phyloP scores from a whole-genome alignment of 495 filamentous ascomycete genomes.

The Penicillium paxilli region DNA sequence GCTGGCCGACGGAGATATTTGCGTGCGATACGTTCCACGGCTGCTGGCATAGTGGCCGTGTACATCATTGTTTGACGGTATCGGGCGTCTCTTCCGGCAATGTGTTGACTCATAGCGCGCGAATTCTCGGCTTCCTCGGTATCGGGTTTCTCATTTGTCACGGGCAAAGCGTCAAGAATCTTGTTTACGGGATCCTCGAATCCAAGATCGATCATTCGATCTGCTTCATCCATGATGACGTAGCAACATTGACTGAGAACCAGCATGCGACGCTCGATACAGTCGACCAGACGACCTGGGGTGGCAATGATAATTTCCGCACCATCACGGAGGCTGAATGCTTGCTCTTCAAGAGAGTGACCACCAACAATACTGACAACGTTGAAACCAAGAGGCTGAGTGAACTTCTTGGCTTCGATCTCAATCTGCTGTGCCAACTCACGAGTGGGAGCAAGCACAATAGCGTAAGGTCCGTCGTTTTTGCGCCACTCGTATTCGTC shows the following conservation, averaged over 20 bases:
- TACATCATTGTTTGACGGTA: slow-evolving; percentile 99
- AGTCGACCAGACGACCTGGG: slow-evolving; percentile 94
- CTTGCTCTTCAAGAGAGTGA: slow-evolving; percentile 92
- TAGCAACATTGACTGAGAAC: slow-evolving; percentile 97
- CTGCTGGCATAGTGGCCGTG: slow-evolving; percentile 95
- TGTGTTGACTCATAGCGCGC: slow-evolving; percentile 75
- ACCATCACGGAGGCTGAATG: slow-evolving; percentile 88
- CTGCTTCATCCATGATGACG: slow-evolving; percentile 97
- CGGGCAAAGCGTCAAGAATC: slow-evolving; percentile 95
- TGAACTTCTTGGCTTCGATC: slow-evolving; percentile 91
- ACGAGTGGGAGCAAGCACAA: slow-evolving; percentile 96
- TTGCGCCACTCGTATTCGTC: slow-evolving; percentile 76
- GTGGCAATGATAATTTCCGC: slow-evolving; percentile 99
- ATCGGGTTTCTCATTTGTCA: slow-evolving; percentile 94
- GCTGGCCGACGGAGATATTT: slow-evolving; percentile 95
- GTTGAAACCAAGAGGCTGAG: slow-evolving; percentile 86
- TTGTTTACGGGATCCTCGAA: slow-evolving; percentile 98
- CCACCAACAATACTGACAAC: slow-evolving; percentile 97
- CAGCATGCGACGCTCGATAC: slow-evolving; percentile 87
- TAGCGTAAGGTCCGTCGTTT: slow-evolving; percentile 94
- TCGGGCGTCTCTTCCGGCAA: slow-evolving; percentile 79
- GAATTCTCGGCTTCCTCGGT: slow-evolving; percentile 91
- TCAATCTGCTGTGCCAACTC: slow-evolving; percentile 99
- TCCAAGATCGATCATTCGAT: slow-evolving; percentile 98
- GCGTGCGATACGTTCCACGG: slow-evolving; percentile 92